Base-by-base conservation (phyloP, 2,329 filamentous ascomycete species). In the Aspergillus pseudonomiae region DNA sequence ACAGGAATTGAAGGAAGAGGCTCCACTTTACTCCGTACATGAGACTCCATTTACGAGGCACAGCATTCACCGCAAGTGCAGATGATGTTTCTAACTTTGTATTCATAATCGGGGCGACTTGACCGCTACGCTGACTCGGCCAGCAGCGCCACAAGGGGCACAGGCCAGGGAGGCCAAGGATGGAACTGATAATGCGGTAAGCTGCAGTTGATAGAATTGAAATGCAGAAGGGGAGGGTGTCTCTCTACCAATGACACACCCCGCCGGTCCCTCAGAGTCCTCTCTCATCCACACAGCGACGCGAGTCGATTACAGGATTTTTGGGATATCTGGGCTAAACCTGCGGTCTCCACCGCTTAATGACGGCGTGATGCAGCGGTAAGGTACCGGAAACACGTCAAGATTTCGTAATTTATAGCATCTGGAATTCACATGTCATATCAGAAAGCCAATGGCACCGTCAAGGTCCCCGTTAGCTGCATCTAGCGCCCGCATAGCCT, bases 381-480 rank as follows among this genome's bases (percentile, higher is more conserved):
- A 53, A 53, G 32, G n/a, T 55, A 39, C 52, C 52, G 34, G 52
- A 39, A 55, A 55, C n/a, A 36, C 32, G 26, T 39, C 52, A 55
- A 26, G 32, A 55, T 55, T 55, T 39, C 52, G 52, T 60, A 53
- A 53, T 53, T 14, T 30, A 43, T 16, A 43, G n/a, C 24, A 32
- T 32, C 30, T 32, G 63, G 54, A 65, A 28, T 58, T 63, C 57
- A 63, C 55, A 54, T 57, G 45, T 73, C 66, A 80, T 64, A 89
- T 92, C 59, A 97, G 85, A 66, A 97, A 84, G 56, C 90, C 89
- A 54, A 93, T 94, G n/a, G 94, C 94, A 67, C 89, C 88, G 66
- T 98, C 92, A 9, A 97, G 87, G 73, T 98, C 92, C 24, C 95
- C 94, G 24, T 89, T 89, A 19, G 92, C 91, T 34, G 92, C 92